Percentiles rank a stretch among this genome's conserved stretches.
phyloP scores from a whole-genome alignment of 1,284 basidiomycete genomes.

The Irpex lacteus region DNA sequence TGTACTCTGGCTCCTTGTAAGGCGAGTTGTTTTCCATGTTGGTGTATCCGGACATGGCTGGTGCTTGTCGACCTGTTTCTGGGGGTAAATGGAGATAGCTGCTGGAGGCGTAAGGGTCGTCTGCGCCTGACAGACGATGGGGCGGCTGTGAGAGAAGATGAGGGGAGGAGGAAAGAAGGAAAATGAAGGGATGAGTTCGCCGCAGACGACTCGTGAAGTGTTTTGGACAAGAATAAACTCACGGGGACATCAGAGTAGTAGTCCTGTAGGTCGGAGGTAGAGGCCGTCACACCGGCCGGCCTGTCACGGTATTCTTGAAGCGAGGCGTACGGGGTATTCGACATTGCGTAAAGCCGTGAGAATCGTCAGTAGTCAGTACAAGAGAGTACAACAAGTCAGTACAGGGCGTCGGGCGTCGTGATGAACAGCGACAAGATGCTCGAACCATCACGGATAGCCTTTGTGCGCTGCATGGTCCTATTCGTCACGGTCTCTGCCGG shows the following conservation, averaged over 20 bases:
- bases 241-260: constrained; percentile 13
- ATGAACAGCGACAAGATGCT: not conserved
- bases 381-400: not conserved
- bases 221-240: constrained; percentile 11
- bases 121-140: constrained; percentile 30
- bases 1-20: constrained; percentile 25
- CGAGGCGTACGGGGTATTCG: not conserved
- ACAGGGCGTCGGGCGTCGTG: not conserved
- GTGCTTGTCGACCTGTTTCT: constrained; percentile 20
- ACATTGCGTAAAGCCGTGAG: not conserved
- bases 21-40: constrained; percentile 25
- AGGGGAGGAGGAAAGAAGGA: constrained; percentile 3
- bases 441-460: not conserved
- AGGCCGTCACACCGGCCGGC: constrained; percentile 9
- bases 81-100: constrained; percentile 17
- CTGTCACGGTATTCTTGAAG: constrained; percentile 10
- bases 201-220: constrained; percentile 12
- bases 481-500: not conserved
- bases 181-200: constrained; percentile 10
- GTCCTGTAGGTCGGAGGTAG: constrained; percentile 11
- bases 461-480: not conserved
- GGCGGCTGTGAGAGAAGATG: constrained; percentile 27
- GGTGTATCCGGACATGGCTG: constrained; percentile 26
- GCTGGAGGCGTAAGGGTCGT: constrained; percentile 29
- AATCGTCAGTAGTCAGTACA: constrained; percentile 1